Conservation (phyloP, 2,329 filamentous ascomycete genomes). For the Nannizzia gypsea region DNA sequence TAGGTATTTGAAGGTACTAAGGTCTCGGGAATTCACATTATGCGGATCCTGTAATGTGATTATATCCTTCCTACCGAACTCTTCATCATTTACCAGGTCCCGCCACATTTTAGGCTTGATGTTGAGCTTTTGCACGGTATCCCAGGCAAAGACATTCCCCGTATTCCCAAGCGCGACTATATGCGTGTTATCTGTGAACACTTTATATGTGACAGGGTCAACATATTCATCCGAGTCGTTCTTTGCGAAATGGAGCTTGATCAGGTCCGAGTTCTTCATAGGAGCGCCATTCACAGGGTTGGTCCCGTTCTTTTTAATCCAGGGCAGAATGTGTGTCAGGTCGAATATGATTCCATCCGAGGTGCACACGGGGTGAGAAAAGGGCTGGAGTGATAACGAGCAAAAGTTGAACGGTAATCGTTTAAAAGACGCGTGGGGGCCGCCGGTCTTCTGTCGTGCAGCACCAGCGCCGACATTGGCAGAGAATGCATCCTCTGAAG, state of each 20-base stretch:
- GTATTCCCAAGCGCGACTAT: conserved; percentile 77
- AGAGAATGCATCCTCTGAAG: conserved; percentile 76
- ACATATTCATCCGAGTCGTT: conserved; percentile 87
- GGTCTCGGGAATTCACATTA: conserved; percentile 68
- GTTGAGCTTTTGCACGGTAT: conserved; percentile 89
- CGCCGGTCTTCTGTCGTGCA: conserved; percentile 42
- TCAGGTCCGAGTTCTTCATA: conserved; percentile 68
- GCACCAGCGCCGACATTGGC: conserved; percentile 62
- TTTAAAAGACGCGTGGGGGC: conserved; percentile 58
- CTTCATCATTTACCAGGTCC: conserved; percentile 75
- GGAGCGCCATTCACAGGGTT: conserved; percentile 79
- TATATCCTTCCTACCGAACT: conserved; percentile 81
- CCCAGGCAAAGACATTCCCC: conserved; percentile 92
- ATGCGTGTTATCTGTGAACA: conserved; percentile 96
- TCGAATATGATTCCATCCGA: conserved; percentile 82
- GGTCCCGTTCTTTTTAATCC: conserved; percentile 86
- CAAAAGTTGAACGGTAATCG: conserved; percentile 97
- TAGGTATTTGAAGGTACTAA: conserved; percentile 80
- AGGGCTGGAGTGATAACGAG: conserved; percentile 88
- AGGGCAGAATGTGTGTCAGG: conserved; percentile 82
- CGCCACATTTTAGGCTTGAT: conserved; percentile 94
- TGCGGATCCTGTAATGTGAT: conserved; percentile 95
- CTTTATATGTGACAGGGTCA: conserved; percentile 93
- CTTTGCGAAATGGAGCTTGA: conserved; percentile 82
- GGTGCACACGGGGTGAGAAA: conserved; percentile 89